Base-by-base conservation (phyloP, 2,329 filamentous ascomycete species). In the Penicillium sp. region DNA sequence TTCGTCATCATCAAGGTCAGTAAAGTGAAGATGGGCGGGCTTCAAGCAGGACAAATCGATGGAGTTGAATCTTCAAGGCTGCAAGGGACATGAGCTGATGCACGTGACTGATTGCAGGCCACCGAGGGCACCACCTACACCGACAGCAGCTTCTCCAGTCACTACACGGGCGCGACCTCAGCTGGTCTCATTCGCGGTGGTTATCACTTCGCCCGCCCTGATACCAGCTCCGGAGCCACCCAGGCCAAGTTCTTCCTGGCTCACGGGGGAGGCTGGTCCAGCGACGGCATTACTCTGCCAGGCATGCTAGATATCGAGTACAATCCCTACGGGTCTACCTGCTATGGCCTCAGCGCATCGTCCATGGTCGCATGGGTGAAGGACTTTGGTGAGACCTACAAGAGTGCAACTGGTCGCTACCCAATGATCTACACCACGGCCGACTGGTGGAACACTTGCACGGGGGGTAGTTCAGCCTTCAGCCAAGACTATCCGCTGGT, bases 231-330 rank as follows among this genome's bases (percentile, higher is more conserved):
- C 4, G 76, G 74, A 12, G 65, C 72, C 4, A 60, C 64, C 0
- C 77, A 81, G 57, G 78, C 78, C 6, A 64, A 70, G 9, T 80
- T 67, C 64, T 81, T 81, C 65, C 52, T 78, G 42, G 62, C 68
- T 0, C 66, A 80, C 55, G 78, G 78, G 38, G 78, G 78, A 27
- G 76, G 76, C 47, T 81, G 78, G 78, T 69, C 69, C 18, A 61
- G 58, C 13, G 78, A 81, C 53, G 76, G 76, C 43, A 73, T 71
- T 52, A 81, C 77, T 7, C 69, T 81, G 0, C 79, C 78, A 1
- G 77, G 78, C 3, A 79, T 81, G 76, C 67, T 82, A 5, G 78
- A 80, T 55, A 67, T 81, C 9, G 77, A 80, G 64, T 72, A 68
- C 49, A 66, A 64, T 49, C 65, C 67, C 9, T 59, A 57, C 36